Percentiles rank a stretch among this genome's conserved stretches.
These are phyloP conservation scores for Plectosphaerella plurivora DNA, from an alignment of 2,329 filamentous ascomycete genomes.

Conservation along the genomic window DNA sequence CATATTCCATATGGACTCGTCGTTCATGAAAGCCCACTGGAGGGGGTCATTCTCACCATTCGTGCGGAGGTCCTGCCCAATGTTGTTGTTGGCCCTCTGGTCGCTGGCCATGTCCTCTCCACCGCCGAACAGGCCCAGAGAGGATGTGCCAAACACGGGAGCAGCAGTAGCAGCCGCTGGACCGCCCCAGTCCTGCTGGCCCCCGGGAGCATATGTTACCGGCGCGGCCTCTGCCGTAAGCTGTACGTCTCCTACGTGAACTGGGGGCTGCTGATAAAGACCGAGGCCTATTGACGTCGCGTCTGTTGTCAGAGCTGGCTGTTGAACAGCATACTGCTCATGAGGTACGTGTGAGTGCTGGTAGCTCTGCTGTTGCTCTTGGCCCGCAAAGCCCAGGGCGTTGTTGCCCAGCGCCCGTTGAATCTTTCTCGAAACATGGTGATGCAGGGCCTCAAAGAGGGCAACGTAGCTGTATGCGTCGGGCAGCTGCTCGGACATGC, in stretches of 20 bases:
- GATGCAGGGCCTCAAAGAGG: constrained; percentile 20
- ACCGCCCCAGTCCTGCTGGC: neutral
- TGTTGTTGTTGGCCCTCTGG: no score
- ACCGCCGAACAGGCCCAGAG: neutral
- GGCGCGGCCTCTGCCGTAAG: neutral
- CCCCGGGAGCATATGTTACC: no score
- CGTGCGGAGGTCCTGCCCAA: neutral
- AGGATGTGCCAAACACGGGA: neutral
- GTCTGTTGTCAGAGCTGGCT: no score
- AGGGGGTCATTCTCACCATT: neutral
- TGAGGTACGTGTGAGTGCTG: no score
- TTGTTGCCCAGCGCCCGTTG: constrained; percentile 1
- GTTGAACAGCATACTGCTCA: no score
- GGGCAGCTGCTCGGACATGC: constrained; percentile 19
- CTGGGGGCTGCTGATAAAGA: neutral
- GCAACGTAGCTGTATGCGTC: constrained; percentile 19
- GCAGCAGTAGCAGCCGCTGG: neutral
- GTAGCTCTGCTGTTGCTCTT: neutral
- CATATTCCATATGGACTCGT: constrained; percentile 14
- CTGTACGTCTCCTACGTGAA: neutral
- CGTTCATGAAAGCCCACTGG: constrained; percentile 11
- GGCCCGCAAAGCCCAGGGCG: neutral
- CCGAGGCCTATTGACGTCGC: no score
- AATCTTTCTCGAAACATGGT: constrained; percentile 13
- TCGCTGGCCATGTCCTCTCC: no score